These are phyloP conservation scores for Eucalyptus curtisii DNA, from an alignment of 345 rosid species.

Conservation along the genomic window DNA sequence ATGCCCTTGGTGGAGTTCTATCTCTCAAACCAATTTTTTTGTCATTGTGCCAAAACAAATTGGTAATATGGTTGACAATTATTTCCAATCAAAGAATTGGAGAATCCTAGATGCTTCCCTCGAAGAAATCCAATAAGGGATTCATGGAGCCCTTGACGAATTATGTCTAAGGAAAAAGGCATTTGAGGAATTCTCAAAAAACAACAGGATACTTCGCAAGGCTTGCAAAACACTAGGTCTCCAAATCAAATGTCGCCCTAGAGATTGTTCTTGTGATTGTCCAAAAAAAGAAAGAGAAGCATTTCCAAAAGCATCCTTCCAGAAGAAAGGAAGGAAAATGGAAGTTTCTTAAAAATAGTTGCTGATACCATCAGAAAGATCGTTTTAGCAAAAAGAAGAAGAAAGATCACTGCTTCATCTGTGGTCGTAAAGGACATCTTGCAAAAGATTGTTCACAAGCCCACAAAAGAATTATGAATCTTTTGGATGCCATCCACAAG, in stretches of 20 bases:
- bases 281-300: neutral
- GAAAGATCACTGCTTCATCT: rapidly evolving
- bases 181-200: neutral
- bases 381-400: neutral
- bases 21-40: neutral
- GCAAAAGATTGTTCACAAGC: neutral
- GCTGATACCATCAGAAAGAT: rapidly evolving
- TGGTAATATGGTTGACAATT: neutral
- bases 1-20: neutral
- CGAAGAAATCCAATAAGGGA: neutral
- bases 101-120: neutral
- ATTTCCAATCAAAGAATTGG: neutral
- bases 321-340: neutral
- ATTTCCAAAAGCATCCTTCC: neutral
- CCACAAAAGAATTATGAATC: neutral
- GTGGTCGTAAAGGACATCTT: neutral
- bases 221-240: neutral
- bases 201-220: neutral
- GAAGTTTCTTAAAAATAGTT: neutral
- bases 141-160: neutral
- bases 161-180: neutral
- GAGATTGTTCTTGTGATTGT: neutral
- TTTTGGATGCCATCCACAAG: neutral
- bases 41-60: neutral
- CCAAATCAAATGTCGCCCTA: neutral